Evolutionary conservation across 176 grass and related monocot genomes (phyloP).

Genomic region (Aegilops bicornis): DNA sequence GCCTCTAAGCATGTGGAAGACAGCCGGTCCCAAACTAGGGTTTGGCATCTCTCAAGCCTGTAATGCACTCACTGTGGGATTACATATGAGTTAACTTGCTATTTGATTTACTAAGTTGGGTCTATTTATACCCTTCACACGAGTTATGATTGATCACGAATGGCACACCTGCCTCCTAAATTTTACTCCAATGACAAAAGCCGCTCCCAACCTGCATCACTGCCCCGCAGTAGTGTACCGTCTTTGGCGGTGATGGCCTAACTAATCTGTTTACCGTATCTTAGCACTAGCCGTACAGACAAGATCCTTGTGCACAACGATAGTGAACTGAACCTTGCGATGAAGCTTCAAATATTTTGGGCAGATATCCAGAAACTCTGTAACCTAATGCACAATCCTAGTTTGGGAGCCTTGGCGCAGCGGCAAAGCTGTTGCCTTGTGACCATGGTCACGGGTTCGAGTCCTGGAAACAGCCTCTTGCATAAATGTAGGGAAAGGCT

Average conservation of each 20-base stretch:
- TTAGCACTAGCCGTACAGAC: neutral
- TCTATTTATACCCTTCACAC: neutral
- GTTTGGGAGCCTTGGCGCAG: too few species aligned
- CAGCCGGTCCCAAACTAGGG: neutral
- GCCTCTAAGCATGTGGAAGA: neutral
- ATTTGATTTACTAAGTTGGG: constrained; percentile 9
- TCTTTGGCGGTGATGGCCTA: neutral
- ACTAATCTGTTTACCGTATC: neutral
- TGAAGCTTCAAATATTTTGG: neutral
- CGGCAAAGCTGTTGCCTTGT: too few species aligned
- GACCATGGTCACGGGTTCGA: too few species aligned
- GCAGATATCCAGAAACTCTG: constrained; percentile 7
- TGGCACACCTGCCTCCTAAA: neutral
- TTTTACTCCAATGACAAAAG: too few species aligned
- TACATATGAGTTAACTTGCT: neutral
- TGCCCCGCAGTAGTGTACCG: neutral
- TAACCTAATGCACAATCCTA: neutral
- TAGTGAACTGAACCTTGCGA: constrained; percentile 2
- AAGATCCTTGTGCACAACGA: neutral
- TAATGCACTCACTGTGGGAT: neutral
- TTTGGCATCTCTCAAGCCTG: neutral
- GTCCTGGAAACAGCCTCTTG: too few species aligned
- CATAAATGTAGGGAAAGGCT: too few species aligned
- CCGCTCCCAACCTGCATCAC: neutral
- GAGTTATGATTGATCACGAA: neutral